A percentile compares a stretch with the other conserved stretches of the same genome.
Evolutionary conservation across 2,329 filamentous ascomycete species (phyloP).

Genomic region (Xylariaceae sp.): DNA sequence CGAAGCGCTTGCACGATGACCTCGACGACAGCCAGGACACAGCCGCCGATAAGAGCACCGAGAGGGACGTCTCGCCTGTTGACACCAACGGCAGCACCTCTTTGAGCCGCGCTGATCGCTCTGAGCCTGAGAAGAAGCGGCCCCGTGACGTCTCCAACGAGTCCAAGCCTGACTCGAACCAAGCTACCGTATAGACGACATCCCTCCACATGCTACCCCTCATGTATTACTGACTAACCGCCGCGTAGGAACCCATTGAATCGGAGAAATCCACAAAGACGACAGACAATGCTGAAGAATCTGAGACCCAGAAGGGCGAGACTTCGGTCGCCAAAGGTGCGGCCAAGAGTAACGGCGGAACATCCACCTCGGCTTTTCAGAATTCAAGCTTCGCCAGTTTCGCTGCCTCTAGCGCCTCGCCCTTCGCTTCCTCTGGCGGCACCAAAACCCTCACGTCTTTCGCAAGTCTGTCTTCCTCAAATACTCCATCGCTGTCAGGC

Average conservation of each 20-base stretch:
- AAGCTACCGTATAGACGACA: slow-evolving; percentile 30
- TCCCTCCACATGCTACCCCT: background rate
- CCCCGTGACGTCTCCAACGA: slow-evolving; percentile 49
- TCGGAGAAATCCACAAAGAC: no score
- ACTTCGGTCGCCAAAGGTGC: slow-evolving; percentile 12
- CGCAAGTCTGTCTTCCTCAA: slow-evolving; percentile 39
- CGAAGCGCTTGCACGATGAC: slow-evolving; percentile 54
- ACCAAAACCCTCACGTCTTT: slow-evolving; percentile 37
- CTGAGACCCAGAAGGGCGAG: slow-evolving; percentile 8
- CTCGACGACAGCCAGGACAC: slow-evolving; percentile 47
- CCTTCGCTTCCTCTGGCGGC: slow-evolving; percentile 27
- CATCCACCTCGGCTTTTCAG: slow-evolving; percentile 61
- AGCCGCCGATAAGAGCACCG: slow-evolving; percentile 30
- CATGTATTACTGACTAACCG: slow-evolving; percentile 9
- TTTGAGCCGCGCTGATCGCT: slow-evolving; percentile 44
- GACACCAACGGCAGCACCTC: slow-evolving; percentile 41
- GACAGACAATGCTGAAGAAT: background rate
- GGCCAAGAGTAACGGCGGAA: slow-evolving; percentile 18
- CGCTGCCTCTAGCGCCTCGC: slow-evolving; percentile 55
- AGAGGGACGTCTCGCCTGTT: slow-evolving; percentile 36
- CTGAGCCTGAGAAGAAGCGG: slow-evolving; percentile 64
- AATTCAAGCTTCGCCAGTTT: slow-evolving; percentile 55
- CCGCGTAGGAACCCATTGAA: slow-evolving; percentile 10
- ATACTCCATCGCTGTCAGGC: slow-evolving; percentile 34
- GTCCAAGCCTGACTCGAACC: slow-evolving; percentile 28